Evolutionary conservation across 805 yeast genomes (phyloP).

Genomic region (Lipomyces kockii): DNA sequence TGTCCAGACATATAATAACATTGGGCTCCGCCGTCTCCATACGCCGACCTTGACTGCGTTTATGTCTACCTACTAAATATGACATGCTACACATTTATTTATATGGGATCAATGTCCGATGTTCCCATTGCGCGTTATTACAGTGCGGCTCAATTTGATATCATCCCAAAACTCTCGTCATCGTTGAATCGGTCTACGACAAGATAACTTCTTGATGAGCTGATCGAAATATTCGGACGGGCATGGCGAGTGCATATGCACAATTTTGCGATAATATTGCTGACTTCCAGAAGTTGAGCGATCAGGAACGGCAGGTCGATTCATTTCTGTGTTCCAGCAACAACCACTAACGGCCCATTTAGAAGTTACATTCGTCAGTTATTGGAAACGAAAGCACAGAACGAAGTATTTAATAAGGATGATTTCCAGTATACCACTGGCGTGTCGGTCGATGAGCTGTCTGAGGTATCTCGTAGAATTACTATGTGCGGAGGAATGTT

Average conservation of each 20-base stretch:
- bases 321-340: background rate
- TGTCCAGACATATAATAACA: too few relatives aligned
- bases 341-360: background rate
- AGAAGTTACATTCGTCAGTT: background rate
- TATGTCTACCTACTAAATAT: too few relatives aligned
- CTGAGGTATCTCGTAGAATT: background rate
- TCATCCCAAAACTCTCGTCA: background rate
- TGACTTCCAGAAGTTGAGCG: background rate
- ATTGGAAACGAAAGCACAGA: background rate
- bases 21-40: too few relatives aligned
- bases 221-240: background rate
- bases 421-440: too few relatives aligned
- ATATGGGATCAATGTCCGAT: too few relatives aligned
- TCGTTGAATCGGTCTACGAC: background rate
- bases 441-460: slow-evolving; percentile 2
- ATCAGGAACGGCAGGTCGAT: background rate
- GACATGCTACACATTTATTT: too few relatives aligned
- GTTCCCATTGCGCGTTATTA: too few relatives aligned
- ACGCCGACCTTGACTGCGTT: too few relatives aligned
- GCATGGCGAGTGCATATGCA: slow-evolving; percentile 3
- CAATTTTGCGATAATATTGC: background rate
- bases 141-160: background rate
- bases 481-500: background rate
- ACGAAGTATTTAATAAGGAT: background rate
- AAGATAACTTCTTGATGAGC: background rate